phyloP scores from a whole-genome alignment of 805 yeast species.

The Alloascoidea africana region DNA sequence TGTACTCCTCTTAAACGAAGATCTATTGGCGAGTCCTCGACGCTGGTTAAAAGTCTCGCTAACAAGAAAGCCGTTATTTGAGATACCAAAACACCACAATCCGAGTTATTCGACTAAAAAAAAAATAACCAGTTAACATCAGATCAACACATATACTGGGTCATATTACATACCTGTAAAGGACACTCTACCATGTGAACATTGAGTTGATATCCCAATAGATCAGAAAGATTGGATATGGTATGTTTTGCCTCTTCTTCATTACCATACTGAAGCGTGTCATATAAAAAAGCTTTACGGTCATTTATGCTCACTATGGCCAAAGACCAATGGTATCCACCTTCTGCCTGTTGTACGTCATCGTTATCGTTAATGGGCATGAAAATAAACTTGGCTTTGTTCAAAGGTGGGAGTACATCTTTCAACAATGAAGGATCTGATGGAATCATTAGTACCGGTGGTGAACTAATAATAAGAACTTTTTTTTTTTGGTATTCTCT shows the following conservation, averaged over 20 bases:
- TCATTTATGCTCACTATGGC: constrained; percentile 36
- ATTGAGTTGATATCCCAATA: constrained; percentile 11
- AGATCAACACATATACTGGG: neutral
- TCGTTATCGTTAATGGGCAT: constrained; percentile 56
- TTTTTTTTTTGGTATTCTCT: constrained; percentile 4
- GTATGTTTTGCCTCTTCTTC: constrained; percentile 20
- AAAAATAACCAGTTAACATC: neutral
- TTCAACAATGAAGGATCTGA: constrained; percentile 23
- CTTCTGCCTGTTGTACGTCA: constrained; percentile 40
- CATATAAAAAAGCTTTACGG: constrained; percentile 36
- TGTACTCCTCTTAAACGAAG: constrained; percentile 20
- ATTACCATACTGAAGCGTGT: constrained; percentile 36
- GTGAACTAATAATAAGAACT: no score
- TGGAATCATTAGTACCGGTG: no score
- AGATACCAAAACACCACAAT: constrained; percentile 30
- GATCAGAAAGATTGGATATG: constrained; percentile 16
- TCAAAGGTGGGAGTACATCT: constrained; percentile 30
- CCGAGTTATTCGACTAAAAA: constrained; percentile 22
- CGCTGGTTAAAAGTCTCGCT: constrained; percentile 9
- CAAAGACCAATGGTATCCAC: constrained; percentile 71
- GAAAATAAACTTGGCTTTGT: constrained; percentile 34
- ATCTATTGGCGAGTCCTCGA: constrained; percentile 11
- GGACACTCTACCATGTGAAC: constrained; percentile 22
- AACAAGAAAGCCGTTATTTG: constrained; percentile 15
- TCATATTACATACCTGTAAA: constrained; percentile 20